Conservation (phyloP, 2,329 filamentous ascomycete genomes). For the Nannizzia gypsea region DNA sequence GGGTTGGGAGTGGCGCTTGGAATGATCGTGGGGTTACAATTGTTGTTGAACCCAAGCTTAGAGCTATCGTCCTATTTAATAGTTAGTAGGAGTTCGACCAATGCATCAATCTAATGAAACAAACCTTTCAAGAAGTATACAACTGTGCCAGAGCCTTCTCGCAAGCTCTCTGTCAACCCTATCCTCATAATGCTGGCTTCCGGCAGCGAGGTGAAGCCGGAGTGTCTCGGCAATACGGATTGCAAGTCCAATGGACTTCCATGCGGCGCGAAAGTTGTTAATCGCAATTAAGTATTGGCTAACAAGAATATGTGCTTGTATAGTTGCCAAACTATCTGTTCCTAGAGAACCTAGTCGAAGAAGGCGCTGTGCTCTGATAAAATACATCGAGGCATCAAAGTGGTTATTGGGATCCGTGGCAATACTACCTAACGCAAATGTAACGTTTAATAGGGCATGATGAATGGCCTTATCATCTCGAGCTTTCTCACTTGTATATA, state of each 20-base stretch:
- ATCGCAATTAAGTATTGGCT: conserved; percentile 19
- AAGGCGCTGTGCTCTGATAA: conserved; percentile 15
- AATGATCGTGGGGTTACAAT: conserved; percentile 14
- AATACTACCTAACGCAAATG: conserved; percentile 17
- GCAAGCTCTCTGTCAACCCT: conserved; percentile 16
- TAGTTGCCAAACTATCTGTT: conserved; percentile 9
- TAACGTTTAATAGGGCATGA: conserved; percentile 15
- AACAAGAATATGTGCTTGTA: conserved; percentile 17
- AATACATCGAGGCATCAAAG: conserved; percentile 13
- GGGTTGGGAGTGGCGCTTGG: conserved; percentile 16
- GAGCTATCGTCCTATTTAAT: conserved; percentile 15
- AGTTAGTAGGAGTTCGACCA: neutral
- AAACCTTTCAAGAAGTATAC: conserved; percentile 17
- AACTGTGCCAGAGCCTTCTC: conserved; percentile 20
- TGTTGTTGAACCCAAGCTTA: conserved; percentile 15
- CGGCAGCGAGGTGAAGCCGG: conserved; percentile 14
- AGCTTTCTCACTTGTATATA: conserved; percentile 6
- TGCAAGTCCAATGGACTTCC: conserved; percentile 17
- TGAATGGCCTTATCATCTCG: conserved; percentile 12
- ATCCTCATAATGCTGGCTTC: conserved; percentile 12
- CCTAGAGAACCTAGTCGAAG: conserved; percentile 12
- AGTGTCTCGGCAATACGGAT: conserved; percentile 17
- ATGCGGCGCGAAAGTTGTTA: conserved; percentile 16
- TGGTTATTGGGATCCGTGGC: conserved; percentile 7
- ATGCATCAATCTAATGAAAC: neutral